phyloP scores from a whole-genome alignment of 129 eudicot genomes.

The Dittrichia graveolens region DNA sequence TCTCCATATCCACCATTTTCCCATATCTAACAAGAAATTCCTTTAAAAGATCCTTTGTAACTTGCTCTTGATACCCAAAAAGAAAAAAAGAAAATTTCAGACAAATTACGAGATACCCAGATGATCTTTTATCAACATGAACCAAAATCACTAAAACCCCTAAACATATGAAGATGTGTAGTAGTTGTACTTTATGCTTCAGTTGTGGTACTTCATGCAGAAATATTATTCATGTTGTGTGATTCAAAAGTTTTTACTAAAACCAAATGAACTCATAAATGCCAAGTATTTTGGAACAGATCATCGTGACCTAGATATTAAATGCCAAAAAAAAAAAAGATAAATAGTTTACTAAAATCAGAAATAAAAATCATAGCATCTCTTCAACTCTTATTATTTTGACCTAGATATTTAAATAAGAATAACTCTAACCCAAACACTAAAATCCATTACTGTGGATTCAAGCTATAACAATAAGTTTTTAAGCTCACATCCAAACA shows the following conservation, averaged over 20 bases:
- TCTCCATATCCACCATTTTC: conserved; percentile 64
- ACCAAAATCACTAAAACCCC: neutral
- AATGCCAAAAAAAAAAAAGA: no score
- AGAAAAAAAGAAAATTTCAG: neutral
- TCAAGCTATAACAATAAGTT: no score
- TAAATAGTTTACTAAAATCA: neutral
- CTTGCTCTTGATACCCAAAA: conserved; percentile 44
- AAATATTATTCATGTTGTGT: no score
- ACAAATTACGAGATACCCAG: neutral
- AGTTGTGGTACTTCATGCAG: no score
- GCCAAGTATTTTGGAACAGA: neutral
- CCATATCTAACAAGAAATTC: conserved; percentile 74
- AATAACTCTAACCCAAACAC: no score
- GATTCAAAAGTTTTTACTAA: neutral
- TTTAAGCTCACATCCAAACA: no score
- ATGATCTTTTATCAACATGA: neutral
- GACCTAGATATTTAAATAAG: no score
- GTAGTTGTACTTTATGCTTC: no score
- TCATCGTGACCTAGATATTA: no score
- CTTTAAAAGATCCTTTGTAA: conserved; percentile 49
- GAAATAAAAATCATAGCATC: neutral
- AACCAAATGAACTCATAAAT: neutral
- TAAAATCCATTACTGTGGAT: no score
- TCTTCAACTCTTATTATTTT: no score
- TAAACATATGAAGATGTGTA: no score